Evolutionary conservation across 2,329 filamentous ascomycete species (phyloP), one percentile per base, ranked within the genome.

Genomic region (Diaporthe citri): DNA sequence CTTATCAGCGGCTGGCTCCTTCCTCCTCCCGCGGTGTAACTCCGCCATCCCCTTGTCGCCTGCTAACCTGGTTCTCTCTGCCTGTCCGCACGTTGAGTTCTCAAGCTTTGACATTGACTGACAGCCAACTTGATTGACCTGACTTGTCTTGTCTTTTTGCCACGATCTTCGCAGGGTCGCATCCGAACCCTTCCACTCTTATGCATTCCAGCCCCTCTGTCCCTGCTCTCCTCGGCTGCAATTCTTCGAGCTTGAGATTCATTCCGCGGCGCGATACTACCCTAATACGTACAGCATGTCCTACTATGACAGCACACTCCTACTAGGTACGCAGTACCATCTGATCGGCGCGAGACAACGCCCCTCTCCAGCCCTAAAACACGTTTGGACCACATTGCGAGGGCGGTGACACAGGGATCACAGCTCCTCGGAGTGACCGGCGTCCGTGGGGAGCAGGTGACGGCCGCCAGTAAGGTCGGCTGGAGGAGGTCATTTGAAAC

Each of bases 101-200:
- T 31, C 43, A 39, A 25, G 43, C 62, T 39, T 39, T 67, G 28
- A 52, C 46, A 36, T 22, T 36, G 59, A 62, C 28, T 67, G 62
- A 67, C 62, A 67, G 46, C 13, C 20, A 51, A 36, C 28, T 36
- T 51, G 43, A 22, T 20, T 64, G 43, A 31, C 39, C 25, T 62
- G 59, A 43, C 39, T 64, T 52, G 62, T 67, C 46, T 67, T 46
- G 60, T 64, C 60, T 62, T 48, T 48, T 67, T 66, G 62, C 62
- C 62, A 66, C 62, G 28, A n/a, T 66, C 43, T 34, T 36, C 13
- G 62, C 43, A 51, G 28, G 28, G 62, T 51, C 62, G 28, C 43
- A 67, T 51, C 31, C 31, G 46, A 39, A 46, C 31, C 46, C 62
- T 39, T 52, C 57, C 43, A n/a, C 52, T 51, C 6, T 67, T 67